Base-by-base conservation (phyloP, 495 filamentous ascomycete species). In the Annulohypoxylon bovei region DNA sequence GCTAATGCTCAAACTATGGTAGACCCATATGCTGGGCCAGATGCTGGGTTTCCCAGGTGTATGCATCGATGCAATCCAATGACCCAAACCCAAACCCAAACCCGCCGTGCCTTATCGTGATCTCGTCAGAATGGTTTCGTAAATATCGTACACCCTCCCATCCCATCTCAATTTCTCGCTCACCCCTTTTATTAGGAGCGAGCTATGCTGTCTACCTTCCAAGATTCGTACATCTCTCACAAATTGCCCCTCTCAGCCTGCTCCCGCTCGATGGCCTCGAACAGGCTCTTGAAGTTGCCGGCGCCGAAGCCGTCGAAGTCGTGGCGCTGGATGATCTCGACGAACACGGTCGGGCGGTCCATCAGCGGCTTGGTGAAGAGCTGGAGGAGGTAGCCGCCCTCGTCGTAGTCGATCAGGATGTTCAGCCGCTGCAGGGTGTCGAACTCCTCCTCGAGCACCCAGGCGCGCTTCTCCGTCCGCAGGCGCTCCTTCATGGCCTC, bases 201-300 rank as follows among this genome's bases (percentile, higher is more conserved):
- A 49, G 20, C 22, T 11, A 27, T n/a, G n/a, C n/a, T n/a, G n/a
- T n/a, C n/a, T n/a, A n/a, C n/a, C 9, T 25, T 49, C 2, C 18
- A 16, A 46, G 4, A 20, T 23, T 18, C 0, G 33, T 9, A 5
- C n/a, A 37, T 56, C 14, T 30, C 16, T 69, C 75, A 89, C 73
- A 97, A 77, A 78, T 97, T 97, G 8, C 93, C 93, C 62, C 93
- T 81, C 76, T 90, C 82, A 20, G 86, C 92, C 81, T 97, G 94
- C 76, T 97, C 93, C 18, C 93, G 78, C 84, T 97, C 94, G 78
- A 97, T 92, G 3, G 94, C 94, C 81, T 97, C 93, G 73, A 97
- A 97, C 68, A 97, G 70, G 56, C 89, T 92, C 86, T 92, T 97
- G 82, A 97, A 97, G 75, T 97, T 97, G n/a, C 94, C 94, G 2